Evolutionary conservation across 192 early-diverging fungal genomes (phyloP), one percentile per base, ranked within the genome.

Genomic region (Powellomyces hirtus): DNA sequence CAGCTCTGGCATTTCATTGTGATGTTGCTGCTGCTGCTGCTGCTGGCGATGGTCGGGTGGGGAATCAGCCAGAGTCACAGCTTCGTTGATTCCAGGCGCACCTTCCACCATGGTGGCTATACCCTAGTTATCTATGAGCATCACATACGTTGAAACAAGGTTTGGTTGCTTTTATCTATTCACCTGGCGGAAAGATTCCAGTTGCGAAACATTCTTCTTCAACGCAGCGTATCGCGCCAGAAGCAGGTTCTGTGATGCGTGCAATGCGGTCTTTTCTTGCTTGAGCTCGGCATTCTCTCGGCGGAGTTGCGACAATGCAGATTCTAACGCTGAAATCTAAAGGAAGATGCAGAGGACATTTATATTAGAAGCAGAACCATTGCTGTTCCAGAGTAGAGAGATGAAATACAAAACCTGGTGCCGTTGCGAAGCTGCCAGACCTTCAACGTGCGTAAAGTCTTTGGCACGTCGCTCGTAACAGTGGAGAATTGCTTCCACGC

Each of bases 101-200:
- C n/a, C 14, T 24, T 49, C 46, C 5, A 49, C 46, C 46, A 49
- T 49, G n/a, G 46, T 49, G n/a, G 46, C 46, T 5, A 49, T 49
- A 3, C 46, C 46, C n/a, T n/a, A n/a, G n/a, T n/a, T n/a, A n/a
- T n/a, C n/a, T n/a, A n/a, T n/a, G n/a, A n/a, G n/a, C n/a, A n/a
- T n/a, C n/a, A n/a, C n/a, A n/a, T n/a, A n/a, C n/a, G n/a, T n/a
- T n/a, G n/a, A n/a, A n/a, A n/a, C n/a, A n/a, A n/a, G n/a, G n/a
- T n/a, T n/a, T n/a, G n/a, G n/a, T n/a, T 18, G 22, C n/a, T n/a
- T n/a, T 7, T n/a, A n/a, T n/a, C n/a, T n/a, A n/a, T n/a, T n/a
- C 45, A 79, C 78, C 75, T 77, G 77, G 6, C 78, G 42, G 40
- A 80, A 80, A 0, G 78, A 65, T 24, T 80, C 78, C 35, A 80